phyloP scores from a whole-genome alignment of 179 eudicot genomes.

The Patellifolia procumbens region DNA sequence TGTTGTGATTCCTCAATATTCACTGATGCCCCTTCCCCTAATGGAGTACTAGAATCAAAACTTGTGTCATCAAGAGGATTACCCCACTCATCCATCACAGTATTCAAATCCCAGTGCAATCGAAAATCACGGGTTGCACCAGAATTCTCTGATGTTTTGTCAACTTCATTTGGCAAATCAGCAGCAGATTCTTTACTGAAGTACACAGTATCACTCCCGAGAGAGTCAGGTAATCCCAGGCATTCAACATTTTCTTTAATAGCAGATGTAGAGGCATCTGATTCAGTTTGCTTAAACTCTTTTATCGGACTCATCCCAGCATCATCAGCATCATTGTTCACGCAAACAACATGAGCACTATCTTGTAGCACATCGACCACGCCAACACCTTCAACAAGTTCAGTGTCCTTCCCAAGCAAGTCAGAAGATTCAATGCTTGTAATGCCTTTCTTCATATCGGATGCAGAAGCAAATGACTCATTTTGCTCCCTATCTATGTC shows the following conservation, averaged over 20 bases:
- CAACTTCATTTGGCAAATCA: constrained; percentile 15
- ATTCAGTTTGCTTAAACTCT: constrained; percentile 12
- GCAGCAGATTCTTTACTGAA: constrained; percentile 8
- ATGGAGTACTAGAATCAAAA: constrained; percentile 19
- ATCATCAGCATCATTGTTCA: constrained; percentile 4
- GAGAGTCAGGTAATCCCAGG: neutral
- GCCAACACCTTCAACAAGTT: neutral
- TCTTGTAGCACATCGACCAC: neutral
- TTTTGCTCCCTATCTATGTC: neutral
- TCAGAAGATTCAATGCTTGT: neutral
- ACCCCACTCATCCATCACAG: constrained; percentile 65
- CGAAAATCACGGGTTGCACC: constrained; percentile 38
- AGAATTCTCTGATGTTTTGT: constrained; percentile 7
- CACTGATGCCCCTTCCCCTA: constrained; percentile 8
- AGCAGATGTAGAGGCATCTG: constrained; percentile 10
- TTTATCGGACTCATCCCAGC: constrained; percentile 19
- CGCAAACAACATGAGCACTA: constrained; percentile 16
- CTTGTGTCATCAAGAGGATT: constrained; percentile 44
- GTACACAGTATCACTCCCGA: neutral
- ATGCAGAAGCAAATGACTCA: constrained; percentile 12
- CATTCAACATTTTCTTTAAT: neutral
- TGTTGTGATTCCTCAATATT: constrained; percentile 24
- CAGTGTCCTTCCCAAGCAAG: neutral
- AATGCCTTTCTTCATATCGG: constrained; percentile 1
- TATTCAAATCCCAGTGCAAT: constrained; percentile 75